A percentile compares a stretch with the other conserved stretches of the same genome.
Evolutionary conservation across 495 filamentous ascomycete species (phyloP).

Genomic region (Neurospora sp.): DNA sequence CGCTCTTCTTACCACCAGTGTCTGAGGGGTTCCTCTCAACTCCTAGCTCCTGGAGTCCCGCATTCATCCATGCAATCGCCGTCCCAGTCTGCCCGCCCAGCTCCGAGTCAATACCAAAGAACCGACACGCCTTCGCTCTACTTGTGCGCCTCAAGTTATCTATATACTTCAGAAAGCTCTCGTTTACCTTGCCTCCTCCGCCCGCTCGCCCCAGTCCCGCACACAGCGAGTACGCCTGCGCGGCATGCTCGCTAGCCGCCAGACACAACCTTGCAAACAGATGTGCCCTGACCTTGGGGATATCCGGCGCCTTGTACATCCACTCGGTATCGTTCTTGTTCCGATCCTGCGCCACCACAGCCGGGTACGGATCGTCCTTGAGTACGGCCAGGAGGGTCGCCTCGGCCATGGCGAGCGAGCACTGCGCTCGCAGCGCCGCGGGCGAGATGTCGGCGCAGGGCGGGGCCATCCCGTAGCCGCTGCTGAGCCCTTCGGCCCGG

Average conservation of each 20-base stretch:
- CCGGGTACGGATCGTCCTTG: conserved; percentile 89
- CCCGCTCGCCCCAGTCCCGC: conserved; percentile 14
- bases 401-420: conserved; percentile 67
- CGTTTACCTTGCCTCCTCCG: conserved; percentile 42
- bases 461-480: conserved; percentile 6
- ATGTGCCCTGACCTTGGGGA: conserved; percentile 79
- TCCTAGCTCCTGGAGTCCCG: conserved; percentile 60
- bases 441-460: conserved; percentile 53
- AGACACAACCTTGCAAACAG: conserved; percentile 82
- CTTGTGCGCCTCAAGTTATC: conserved; percentile 64
- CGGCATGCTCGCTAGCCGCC: conserved; percentile 59
- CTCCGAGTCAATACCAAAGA: conserved; percentile 85
- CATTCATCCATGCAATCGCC: conserved; percentile 74
- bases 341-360: conserved; percentile 60
- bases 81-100: conserved; percentile 66
- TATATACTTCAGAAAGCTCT: conserved; percentile 57
- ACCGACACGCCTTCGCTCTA: conserved; percentile 74
- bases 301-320: conserved; percentile 81
- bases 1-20: conserved; percentile 27
- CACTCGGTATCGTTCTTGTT: conserved; percentile 77
- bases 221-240: conserved; percentile 47
- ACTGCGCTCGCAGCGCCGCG: conserved; percentile 56
- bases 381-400: conserved; percentile 82
- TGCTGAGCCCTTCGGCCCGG: conserved; percentile 27
- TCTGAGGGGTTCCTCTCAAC: conserved; percentile 29